phyloP scores from a whole-genome alignment of 805 yeast species.

The Nakazawaea molendinolei region DNA sequence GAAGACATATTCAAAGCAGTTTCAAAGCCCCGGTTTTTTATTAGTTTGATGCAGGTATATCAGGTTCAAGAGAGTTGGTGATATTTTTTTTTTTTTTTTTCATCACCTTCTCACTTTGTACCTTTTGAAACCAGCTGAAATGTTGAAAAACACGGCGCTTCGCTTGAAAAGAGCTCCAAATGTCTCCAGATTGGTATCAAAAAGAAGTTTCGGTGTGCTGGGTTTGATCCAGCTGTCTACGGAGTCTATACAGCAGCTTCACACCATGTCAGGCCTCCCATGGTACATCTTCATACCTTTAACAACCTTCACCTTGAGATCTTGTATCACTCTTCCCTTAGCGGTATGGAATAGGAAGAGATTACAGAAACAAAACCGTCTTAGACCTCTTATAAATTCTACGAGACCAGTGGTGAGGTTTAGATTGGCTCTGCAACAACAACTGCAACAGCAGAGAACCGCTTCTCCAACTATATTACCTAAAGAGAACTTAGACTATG shows the following conservation, averaged over 20 bases:
- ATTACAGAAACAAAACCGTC: slow-evolving; percentile 59
- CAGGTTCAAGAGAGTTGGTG: no score
- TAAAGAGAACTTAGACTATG: slow-evolving; percentile 50
- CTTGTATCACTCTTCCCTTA: slow-evolving; percentile 68
- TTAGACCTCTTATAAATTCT: slow-evolving; percentile 67
- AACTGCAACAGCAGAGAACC: slow-evolving; percentile 20
- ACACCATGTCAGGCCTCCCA: slow-evolving; percentile 56
- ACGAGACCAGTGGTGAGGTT: slow-evolving; percentile 67
- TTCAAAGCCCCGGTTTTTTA: neutral
- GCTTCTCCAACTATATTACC: slow-evolving; percentile 23
- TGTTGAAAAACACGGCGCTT: neutral
- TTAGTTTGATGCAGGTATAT: no score
- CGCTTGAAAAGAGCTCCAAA: neutral
- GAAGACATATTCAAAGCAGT: slow-evolving; percentile 25
- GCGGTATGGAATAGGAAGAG: slow-evolving; percentile 68
- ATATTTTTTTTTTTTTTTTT: slow-evolving; percentile 1
- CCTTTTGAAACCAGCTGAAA: no score
- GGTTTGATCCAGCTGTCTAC: slow-evolving; percentile 16
- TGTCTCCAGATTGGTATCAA: neutral
- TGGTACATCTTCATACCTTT: slow-evolving; percentile 82
- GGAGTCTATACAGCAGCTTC: slow-evolving; percentile 37
- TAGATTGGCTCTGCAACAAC: slow-evolving; percentile 44
- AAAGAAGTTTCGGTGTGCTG: slow-evolving; percentile 6
- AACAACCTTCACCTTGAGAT: slow-evolving; percentile 59
- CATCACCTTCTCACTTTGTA: slow-evolving; percentile 5